Conservation (phyloP, 1,139 yeast species). For the Kodamaea ohmeri region DNA sequence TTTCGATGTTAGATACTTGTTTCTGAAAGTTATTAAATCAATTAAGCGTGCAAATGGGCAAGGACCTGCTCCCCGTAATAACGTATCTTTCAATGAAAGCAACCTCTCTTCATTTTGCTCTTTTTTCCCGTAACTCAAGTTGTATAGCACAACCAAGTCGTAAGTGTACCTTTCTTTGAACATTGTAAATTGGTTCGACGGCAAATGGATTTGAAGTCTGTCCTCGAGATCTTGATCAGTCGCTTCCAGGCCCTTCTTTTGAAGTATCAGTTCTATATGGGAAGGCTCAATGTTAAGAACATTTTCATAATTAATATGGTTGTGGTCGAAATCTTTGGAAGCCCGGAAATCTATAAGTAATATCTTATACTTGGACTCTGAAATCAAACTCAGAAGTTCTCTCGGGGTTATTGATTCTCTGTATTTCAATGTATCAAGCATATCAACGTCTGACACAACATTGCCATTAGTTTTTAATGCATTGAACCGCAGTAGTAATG, state of each 20-base stretch:
- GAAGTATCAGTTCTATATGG: conserved; percentile 26
- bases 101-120: conserved; percentile 1
- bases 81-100: conserved; percentile 19
- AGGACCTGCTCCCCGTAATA: conserved; percentile 11
- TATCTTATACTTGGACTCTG: conserved; percentile 19
- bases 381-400: conserved; percentile 22
- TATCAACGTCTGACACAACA: conserved; percentile 17
- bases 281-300: conserved; percentile 73
- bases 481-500: conserved; percentile 7
- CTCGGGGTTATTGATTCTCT: conserved; percentile 27
- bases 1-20: conserved; percentile 37
- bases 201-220: conserved; percentile 51
- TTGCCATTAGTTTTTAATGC: conserved; percentile 10
- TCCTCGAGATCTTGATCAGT: conserved; percentile 62
- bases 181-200: conserved; percentile 48
- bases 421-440: conserved; percentile 14
- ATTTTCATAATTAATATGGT: conserved; percentile 56
- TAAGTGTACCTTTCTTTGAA: conserved; percentile 54
- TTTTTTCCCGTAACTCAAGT: conserved; percentile 34
- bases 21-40: conserved; percentile 45
- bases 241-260: conserved; percentile 32
- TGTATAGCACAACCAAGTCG: conserved; percentile 64
- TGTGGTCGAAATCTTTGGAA: conserved; percentile 52
- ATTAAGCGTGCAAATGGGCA: conserved; percentile 50
- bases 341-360: conserved; percentile 68